These are phyloP conservation scores for Aspergillus ustus DNA, from an alignment of 2,329 filamentous ascomycete species.

Conservation along the genomic window DNA sequence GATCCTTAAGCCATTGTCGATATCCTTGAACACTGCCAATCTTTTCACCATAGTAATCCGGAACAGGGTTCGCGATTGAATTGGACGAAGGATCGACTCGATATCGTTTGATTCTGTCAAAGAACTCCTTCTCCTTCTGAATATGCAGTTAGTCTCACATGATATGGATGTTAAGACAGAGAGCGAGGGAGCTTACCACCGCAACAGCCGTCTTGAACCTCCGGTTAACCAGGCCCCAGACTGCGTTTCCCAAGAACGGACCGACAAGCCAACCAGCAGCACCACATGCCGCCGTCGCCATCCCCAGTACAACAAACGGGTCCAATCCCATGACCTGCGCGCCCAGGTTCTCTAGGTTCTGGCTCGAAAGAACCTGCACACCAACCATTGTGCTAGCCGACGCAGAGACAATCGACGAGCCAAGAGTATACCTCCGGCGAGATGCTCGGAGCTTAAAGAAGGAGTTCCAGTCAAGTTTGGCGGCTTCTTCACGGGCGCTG, in stretches of 20 bases:
- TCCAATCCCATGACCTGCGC: constrained; percentile 81
- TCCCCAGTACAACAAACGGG: constrained; percentile 80
- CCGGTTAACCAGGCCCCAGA: constrained; percentile 78
- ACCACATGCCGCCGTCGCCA: constrained; percentile 76
- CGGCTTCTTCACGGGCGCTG: constrained; percentile 36
- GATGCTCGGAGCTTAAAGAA: constrained; percentile 90
- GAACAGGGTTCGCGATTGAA: constrained; percentile 88
- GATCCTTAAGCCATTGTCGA: constrained; percentile 94
- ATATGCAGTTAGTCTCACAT: constrained; percentile 12
- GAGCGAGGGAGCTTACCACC: constrained; percentile 54
- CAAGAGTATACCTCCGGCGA: constrained; percentile 80
- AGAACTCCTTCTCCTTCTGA: constrained; percentile 93
- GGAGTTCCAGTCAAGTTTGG: constrained; percentile 79
- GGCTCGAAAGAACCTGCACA: constrained; percentile 64
- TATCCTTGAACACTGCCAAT: constrained; percentile 92
- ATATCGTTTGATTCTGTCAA: constrained; percentile 85
- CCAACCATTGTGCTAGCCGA: constrained; percentile 61
- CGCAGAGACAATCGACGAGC: constrained; percentile 72
- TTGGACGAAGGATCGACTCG: constrained; percentile 89
- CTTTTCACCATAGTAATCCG: constrained; percentile 98
- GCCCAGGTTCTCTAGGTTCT: constrained; percentile 68
- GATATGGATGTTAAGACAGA: constrained; percentile 3
- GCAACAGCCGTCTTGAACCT: constrained; percentile 74
- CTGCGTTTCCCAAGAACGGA: constrained; percentile 76
- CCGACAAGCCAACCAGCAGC: constrained; percentile 88